These are phyloP conservation scores for Nakazawaea ernobii DNA, from an alignment of 805 yeast genomes.

Conservation along the genomic window DNA sequence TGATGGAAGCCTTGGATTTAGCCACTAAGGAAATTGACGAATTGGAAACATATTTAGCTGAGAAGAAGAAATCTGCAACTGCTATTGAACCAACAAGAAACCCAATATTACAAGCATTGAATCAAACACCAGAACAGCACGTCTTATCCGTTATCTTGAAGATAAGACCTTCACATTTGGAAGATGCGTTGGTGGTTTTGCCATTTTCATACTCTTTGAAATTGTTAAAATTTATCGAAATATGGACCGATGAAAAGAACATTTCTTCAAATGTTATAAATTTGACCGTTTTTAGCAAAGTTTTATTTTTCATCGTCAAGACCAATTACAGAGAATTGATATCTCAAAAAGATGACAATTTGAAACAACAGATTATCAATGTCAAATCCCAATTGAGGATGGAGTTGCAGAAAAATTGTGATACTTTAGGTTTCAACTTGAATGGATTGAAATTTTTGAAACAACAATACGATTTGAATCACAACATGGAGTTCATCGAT, in stretches of 20 bases:
- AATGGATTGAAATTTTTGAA: slow-evolving; percentile 74
- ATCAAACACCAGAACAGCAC: slow-evolving; percentile 67
- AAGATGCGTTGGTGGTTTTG: slow-evolving; percentile 85
- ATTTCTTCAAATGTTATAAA: slow-evolving; percentile 39
- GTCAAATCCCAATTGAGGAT: slow-evolving; percentile 60
- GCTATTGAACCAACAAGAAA: slow-evolving; percentile 61
- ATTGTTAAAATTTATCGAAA: slow-evolving; percentile 65
- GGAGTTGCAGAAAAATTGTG: slow-evolving; percentile 44
- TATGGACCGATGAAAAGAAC: slow-evolving; percentile 55
- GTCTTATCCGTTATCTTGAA: slow-evolving; percentile 66
- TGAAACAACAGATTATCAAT: slow-evolving; percentile 58
- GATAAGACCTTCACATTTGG: slow-evolving; percentile 80
- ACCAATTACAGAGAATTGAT: slow-evolving; percentile 77
- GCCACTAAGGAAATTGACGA: slow-evolving; percentile 67
- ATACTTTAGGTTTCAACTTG: slow-evolving; percentile 74
- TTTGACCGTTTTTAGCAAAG: slow-evolving; percentile 63
- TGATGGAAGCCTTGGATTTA: slow-evolving; percentile 87
- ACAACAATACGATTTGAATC: slow-evolving; percentile 74
- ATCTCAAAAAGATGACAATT: slow-evolving; percentile 53
- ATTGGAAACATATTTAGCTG: slow-evolving; percentile 41
- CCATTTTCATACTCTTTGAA: slow-evolving; percentile 81
- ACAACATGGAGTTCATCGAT: slow-evolving; percentile 68
- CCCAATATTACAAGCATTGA: slow-evolving; percentile 69
- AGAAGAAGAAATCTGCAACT: slow-evolving; percentile 36
- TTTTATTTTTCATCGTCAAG: slow-evolving; percentile 68